Conservation (phyloP, 805 yeast genomes). For the Metschnikowia koreensis region DNA sequence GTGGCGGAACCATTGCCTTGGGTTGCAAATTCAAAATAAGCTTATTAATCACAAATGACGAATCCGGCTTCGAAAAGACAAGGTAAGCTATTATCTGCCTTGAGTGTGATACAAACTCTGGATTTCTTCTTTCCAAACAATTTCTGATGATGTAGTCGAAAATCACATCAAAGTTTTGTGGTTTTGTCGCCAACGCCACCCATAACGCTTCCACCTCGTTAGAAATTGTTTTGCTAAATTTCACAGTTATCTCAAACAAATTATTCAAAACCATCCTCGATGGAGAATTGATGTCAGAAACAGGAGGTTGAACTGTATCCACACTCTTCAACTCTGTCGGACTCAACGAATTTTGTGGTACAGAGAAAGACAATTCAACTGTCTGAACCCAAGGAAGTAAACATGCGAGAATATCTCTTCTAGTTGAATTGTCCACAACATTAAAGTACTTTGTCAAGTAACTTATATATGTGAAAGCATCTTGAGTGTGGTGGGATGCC, state of each 20-base stretch:
- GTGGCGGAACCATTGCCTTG: slow-evolving; percentile 82
- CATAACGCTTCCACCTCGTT: slow-evolving; percentile 92
- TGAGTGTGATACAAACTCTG: slow-evolving; percentile 72
- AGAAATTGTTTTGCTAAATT: slow-evolving; percentile 68
- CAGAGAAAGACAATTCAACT: slow-evolving; percentile 52
- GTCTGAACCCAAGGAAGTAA: slow-evolving; percentile 92
- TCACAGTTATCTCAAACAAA: slow-evolving; percentile 79
- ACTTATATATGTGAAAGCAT: slow-evolving; percentile 62
- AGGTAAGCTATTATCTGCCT: slow-evolving; percentile 80
- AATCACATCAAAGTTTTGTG: slow-evolving; percentile 68
- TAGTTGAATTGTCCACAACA: slow-evolving; percentile 51
- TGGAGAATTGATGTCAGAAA: slow-evolving; percentile 22
- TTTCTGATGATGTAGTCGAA: slow-evolving; percentile 66
- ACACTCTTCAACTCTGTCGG: slow-evolving; percentile 5
- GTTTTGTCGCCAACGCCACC: slow-evolving; percentile 85
- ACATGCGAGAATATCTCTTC: slow-evolving; percentile 78
- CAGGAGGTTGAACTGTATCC: neutral
- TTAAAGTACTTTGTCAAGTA: slow-evolving; percentile 69
- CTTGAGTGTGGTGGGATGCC: slow-evolving; percentile 59
- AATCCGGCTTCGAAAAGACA: slow-evolving; percentile 51
- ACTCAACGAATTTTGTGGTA: slow-evolving; percentile 1
- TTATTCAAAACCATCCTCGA: slow-evolving; percentile 73
- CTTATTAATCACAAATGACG: slow-evolving; percentile 51
- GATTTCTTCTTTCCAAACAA: slow-evolving; percentile 67
- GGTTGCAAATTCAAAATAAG: slow-evolving; percentile 76